Base-by-base conservation (phyloP, 345 rosid genomes). In the Eucalyptus rudis region DNA sequence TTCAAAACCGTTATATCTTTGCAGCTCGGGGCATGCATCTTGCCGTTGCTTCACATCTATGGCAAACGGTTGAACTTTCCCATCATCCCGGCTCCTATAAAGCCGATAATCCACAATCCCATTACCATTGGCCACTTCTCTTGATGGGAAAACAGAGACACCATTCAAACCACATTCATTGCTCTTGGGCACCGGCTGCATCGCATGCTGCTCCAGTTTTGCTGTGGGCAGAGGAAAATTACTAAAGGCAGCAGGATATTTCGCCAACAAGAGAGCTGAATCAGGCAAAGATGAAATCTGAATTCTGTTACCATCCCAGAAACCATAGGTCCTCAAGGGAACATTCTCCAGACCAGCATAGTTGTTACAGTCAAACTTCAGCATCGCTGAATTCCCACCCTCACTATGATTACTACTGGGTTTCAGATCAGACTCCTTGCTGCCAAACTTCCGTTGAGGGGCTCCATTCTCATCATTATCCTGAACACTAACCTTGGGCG, bases 261-360 rank as follows among this genome's bases (percentile, higher is more conserved):
- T 94, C 15, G 99, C 95, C 90, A 96, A 87, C 49, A 96, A 92
- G 49, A 93, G 88, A 40, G 97, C 92, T 5, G 99, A 96, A 92
- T 96, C 98, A 4, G 99, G 97, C 89, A 96, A 88, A n/a, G 98
- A 90, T 40, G 97, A 86, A 91, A 93, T 95, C 87, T 93, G 98
- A 58, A 95, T 95, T 92, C 94, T 93, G 89, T 89, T 95, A 88
- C 98, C 98, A 91, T 97, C 98, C 99, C 99, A 97, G 89, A 93
- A 95, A 7, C 99, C 96, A 50, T 95, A 95, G 90, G 96, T 94
- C 87, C 92, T 95, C 88, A 91, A 86, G 9, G 98, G 97, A 88
- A 91, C 93, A 92, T 93, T 95, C 90, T 97, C 96, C 43, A 91
- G 92, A 49, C 91, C 93, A 87, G 85, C 87, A 90, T 89, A 91